Conservation (phyloP, 768 basidiomycete genomes). For the Sporobolomyces roseus region DNA sequence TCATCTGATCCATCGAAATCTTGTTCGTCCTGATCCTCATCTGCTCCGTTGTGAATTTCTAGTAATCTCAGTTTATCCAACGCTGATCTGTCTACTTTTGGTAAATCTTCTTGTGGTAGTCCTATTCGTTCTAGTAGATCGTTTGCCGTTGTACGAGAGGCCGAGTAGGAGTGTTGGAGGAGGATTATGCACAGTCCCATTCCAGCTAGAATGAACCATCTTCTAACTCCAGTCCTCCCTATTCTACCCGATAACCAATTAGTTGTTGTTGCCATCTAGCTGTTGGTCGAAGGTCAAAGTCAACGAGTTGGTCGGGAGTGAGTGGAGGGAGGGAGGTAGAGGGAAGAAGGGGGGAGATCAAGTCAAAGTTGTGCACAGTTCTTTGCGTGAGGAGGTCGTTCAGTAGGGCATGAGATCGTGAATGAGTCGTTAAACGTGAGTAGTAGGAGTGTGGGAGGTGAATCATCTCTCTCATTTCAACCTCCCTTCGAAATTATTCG, state of each 20-base stretch:
- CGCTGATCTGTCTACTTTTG: slow-evolving; percentile 35
- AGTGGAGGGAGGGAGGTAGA: background rate
- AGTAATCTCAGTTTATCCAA: slow-evolving; percentile 43
- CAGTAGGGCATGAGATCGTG: background rate
- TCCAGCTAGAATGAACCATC: background rate
- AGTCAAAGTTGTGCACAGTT: no score
- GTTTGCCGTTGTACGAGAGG: background rate
- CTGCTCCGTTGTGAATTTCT: slow-evolving; percentile 39
- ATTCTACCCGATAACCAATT: background rate
- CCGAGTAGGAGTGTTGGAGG: background rate
- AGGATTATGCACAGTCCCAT: background rate
- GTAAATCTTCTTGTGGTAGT: background rate
- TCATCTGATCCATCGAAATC: no score
- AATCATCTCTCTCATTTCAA: background rate
- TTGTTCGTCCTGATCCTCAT: slow-evolving; percentile 22
- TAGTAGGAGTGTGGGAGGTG: background rate
- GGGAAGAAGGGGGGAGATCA: background rate
- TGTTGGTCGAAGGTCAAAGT: no score
- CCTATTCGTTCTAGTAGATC: background rate
- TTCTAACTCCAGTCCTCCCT: background rate
- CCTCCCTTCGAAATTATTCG: no score
- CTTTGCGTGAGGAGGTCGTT: no score
- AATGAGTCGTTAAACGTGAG: background rate
- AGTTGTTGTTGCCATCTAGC: background rate
- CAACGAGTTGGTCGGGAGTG: background rate